Percentiles rank a stretch among this genome's conserved stretches.
phyloP scores from a whole-genome alignment of 768 basidiomycete genomes.

The Rhodosporidiobolus odoratus region DNA sequence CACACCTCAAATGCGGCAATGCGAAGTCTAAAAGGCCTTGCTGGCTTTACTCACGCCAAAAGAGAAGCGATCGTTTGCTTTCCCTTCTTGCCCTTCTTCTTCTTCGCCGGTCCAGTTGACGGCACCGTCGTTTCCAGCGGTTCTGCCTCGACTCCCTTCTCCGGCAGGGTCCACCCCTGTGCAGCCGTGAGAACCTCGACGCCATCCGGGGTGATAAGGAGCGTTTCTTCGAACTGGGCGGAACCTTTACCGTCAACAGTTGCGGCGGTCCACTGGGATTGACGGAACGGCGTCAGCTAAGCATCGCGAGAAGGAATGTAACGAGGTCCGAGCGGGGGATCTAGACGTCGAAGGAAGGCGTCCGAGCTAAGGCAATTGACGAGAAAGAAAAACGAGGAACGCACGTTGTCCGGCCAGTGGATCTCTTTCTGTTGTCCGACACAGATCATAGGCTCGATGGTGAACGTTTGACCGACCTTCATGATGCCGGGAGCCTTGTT shows the following conservation, averaged over 20 bases:
- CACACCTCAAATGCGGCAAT: too few species aligned
- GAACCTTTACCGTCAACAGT: constrained; percentile 84
- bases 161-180: constrained; percentile 35
- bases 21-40: too few species aligned
- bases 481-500: constrained; percentile 35
- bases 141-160: background rate
- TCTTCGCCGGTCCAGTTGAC: background rate
- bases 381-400: background rate
- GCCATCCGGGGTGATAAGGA: constrained; percentile 52
- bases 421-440: constrained; percentile 31
- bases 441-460: constrained; percentile 44
- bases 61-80: background rate
- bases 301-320: background rate
- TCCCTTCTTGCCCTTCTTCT: constrained; percentile 11
- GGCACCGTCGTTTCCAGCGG: background rate
- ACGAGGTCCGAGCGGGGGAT: too few species aligned
- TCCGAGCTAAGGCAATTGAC: too few species aligned
- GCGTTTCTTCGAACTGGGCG: constrained; percentile 96
- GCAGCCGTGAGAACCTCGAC: constrained; percentile 42
- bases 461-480: constrained; percentile 38
- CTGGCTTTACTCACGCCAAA: background rate
- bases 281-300: too few species aligned
- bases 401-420: constrained; percentile 43
- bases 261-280: constrained; percentile 57
- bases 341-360: background rate